These are phyloP conservation scores for Platanthera guangdongensis DNA, from an alignment of 106 monocot species.

Conservation along the genomic window DNA sequence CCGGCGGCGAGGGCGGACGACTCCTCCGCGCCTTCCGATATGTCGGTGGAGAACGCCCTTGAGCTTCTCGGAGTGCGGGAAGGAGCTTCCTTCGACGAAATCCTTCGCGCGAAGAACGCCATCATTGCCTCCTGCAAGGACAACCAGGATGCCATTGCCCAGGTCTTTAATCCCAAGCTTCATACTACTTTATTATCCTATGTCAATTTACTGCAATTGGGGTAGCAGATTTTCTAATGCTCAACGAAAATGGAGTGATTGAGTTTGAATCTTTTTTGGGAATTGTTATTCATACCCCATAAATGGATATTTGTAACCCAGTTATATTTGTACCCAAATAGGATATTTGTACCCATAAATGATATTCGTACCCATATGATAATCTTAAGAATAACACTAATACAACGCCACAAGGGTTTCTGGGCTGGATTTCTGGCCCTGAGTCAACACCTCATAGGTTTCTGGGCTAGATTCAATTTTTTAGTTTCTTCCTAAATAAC, in stretches of 20 bases:
- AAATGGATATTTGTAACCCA: too few species aligned
- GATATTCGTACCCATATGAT: too few species aligned
- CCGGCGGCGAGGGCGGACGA: conserved; percentile 56
- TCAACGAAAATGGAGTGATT: not conserved
- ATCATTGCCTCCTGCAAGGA: conserved; percentile 64
- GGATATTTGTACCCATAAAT: too few species aligned
- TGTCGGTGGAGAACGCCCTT: conserved; percentile 83
- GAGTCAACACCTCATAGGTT: too few species aligned
- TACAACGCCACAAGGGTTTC: too few species aligned
- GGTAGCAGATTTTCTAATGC: not conserved
- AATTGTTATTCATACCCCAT: too few species aligned
- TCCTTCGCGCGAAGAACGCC: conserved; percentile 76
- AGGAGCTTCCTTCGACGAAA: conserved; percentile 91
- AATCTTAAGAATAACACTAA: too few species aligned
- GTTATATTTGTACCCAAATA: too few species aligned
- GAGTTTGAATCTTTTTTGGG: not conserved
- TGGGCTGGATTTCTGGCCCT: too few species aligned
- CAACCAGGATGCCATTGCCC: conserved; percentile 57
- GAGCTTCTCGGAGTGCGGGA: conserved; percentile 72
- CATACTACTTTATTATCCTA: not conserved
- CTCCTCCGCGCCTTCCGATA: conserved; percentile 74
- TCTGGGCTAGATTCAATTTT: too few species aligned
- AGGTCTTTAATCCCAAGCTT: conserved; percentile 27
- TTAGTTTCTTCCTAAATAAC: too few species aligned
- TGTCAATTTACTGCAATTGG: not conserved